Evolutionary conservation across 441 rosid species (phyloP).

Genomic region (Isatis lusitanica): DNA sequence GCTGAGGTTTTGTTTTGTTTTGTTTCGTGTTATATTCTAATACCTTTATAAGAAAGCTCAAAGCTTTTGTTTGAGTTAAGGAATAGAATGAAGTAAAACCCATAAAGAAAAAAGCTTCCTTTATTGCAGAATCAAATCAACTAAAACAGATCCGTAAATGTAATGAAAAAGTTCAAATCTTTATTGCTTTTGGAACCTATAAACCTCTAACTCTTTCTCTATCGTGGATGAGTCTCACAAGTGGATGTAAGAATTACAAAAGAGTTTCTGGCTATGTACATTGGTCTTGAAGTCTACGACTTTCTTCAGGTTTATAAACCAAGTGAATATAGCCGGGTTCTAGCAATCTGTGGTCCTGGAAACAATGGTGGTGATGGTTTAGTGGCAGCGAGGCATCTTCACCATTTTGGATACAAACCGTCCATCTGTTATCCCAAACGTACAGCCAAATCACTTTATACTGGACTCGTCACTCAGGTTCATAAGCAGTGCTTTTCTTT

Average conservation of each 20-base stretch:
- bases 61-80: not conserved
- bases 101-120: not conserved
- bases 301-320: conserved; percentile 75
- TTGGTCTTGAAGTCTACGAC: not conserved
- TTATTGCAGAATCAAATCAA: not conserved
- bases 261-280: not conserved
- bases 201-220: no score
- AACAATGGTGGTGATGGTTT: conserved; percentile 98
- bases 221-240: not conserved
- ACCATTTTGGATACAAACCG: conserved; percentile 84
- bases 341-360: conserved; percentile 91
- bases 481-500: not conserved
- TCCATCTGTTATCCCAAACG: conserved; percentile 80
- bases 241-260: not conserved
- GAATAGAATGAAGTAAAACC: not conserved
- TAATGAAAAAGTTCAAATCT: conserved; percentile 3
- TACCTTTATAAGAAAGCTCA: not conserved
- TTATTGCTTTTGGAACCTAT: not conserved
- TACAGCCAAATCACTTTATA: conserved; percentile 70
- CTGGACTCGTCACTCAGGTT: conserved; percentile 90
- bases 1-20: conserved; percentile 71
- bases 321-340: conserved; percentile 62
- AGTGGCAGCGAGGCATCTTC: conserved; percentile 89
- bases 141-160: not conserved
- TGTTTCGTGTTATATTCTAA: not conserved